Evolutionary conservation across 2,329 filamentous ascomycete genomes (phyloP).

Genomic region (Aquanectria penicillioides): DNA sequence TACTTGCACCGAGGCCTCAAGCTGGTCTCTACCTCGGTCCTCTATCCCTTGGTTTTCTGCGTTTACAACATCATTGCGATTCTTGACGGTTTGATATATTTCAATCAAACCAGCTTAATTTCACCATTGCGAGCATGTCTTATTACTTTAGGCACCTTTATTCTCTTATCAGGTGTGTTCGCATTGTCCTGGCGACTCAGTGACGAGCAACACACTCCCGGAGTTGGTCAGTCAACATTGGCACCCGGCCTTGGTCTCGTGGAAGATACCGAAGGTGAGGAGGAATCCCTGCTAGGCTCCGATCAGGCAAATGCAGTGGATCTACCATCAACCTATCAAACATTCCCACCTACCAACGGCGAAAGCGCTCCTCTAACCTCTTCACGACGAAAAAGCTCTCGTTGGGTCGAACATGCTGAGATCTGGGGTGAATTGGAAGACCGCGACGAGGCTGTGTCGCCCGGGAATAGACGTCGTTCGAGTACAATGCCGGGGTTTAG

Average conservation of each 20-base stretch:
- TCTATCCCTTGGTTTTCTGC: constrained; percentile 98
- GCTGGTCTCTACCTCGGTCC: constrained; percentile 91
- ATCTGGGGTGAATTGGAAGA: constrained; percentile 93
- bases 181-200: constrained; percentile 94
- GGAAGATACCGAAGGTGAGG: constrained; percentile 72
- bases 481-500: constrained; percentile 57
- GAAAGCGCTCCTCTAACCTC: constrained; percentile 52
- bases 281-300: constrained; percentile 63
- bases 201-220: constrained; percentile 74
- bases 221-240: constrained; percentile 73
- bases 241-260: constrained; percentile 86
- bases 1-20: constrained; percentile 95
- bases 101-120: constrained; percentile 85
- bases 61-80: constrained; percentile 99
- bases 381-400: constrained; percentile 58
- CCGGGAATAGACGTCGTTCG: constrained; percentile 55
- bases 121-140: constrained; percentile 79
- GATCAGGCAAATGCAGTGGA: constrained; percentile 56
- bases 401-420: constrained; percentile 76
- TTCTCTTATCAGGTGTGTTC: constrained; percentile 87
- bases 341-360: constrained; percentile 54
- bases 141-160: constrained; percentile 86
- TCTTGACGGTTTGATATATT: constrained; percentile 96
- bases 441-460: constrained; percentile 61
- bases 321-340: constrained; percentile 54